These are phyloP conservation scores for Lipomyces yamanashiensis DNA, from an alignment of 805 yeast genomes.

Conservation along the genomic window DNA sequence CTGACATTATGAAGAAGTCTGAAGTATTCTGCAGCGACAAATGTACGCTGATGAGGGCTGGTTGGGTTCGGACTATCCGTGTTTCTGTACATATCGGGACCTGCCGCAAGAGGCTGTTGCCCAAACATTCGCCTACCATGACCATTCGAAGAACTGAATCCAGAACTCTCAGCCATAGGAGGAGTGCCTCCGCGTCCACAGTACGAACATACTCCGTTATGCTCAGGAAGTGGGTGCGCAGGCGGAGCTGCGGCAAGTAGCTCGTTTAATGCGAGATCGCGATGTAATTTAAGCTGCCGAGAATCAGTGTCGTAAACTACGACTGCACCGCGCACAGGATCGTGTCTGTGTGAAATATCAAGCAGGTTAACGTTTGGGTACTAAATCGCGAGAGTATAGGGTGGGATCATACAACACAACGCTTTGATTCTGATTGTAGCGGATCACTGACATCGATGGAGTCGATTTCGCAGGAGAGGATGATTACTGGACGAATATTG, in stretches of 20 bases:
- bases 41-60: slow-evolving; percentile 16
- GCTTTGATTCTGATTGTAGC: slow-evolving; percentile 27
- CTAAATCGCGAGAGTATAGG: not conserved
- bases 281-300: slow-evolving; percentile 31
- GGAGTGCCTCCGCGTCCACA: slow-evolving; percentile 22
- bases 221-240: slow-evolving; percentile 2
- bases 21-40: slow-evolving; percentile 30
- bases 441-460: slow-evolving; percentile 29
- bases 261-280: slow-evolving; percentile 13
- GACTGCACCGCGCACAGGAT: slow-evolving; percentile 31
- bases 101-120: not conserved
- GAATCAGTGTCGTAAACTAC: slow-evolving; percentile 30
- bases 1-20: slow-evolving; percentile 23
- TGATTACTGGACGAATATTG: not conserved
- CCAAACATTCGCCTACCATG: slow-evolving; percentile 1
- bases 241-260: not conserved
- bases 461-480: not conserved
- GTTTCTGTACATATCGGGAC: not conserved
- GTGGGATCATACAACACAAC: slow-evolving; percentile 27
- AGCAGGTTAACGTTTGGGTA: not conserved
- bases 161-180: not conserved
- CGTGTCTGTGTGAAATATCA: slow-evolving; percentile 17
- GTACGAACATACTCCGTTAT: slow-evolving; percentile 11
- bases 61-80: not conserved
- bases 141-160: not conserved